Conservation (phyloP, 768 basidiomycete genomes). For the Hirschioporus abietinus region DNA sequence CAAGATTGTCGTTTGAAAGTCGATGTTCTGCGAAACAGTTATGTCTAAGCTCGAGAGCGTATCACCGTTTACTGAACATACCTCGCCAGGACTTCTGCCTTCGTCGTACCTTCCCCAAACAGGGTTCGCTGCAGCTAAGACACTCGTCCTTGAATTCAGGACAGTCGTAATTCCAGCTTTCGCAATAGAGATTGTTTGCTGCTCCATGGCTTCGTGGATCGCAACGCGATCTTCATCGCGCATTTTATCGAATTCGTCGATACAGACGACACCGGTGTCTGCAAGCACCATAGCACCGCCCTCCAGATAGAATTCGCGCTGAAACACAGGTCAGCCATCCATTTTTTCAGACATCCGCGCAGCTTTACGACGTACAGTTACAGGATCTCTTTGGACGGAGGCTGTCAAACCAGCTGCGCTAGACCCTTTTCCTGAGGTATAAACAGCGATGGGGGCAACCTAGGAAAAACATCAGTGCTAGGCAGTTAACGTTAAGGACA, state of each 20-base stretch:
- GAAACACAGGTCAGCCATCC: conserved; percentile 4
- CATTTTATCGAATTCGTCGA: conserved; percentile 99
- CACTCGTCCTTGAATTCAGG: conserved; percentile 91
- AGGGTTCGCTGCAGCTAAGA: conserved; percentile 95
- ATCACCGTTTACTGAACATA: conserved; percentile 22
- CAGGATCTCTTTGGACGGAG: conserved; percentile 89
- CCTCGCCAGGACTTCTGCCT: conserved; percentile 92
- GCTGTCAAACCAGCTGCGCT: conserved; percentile 98
- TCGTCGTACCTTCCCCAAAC: conserved; percentile 98
- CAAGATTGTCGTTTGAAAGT: conserved; percentile 96
- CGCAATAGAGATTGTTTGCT: conserved; percentile 98
- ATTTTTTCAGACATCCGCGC: not conserved
- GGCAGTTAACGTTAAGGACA: not conserved
- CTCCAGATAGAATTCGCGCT: conserved; percentile 99
- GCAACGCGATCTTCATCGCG: conserved; percentile 98
- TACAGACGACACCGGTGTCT: conserved; percentile 97
- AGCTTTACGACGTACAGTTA: conserved; percentile 57
- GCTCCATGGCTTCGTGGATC: conserved; percentile 99
- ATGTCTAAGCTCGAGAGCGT: not conserved
- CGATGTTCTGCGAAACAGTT: conserved; percentile 69
- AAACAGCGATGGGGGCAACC: conserved; percentile 97
- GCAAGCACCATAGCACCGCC: conserved; percentile 99
- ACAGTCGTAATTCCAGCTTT: conserved; percentile 99
- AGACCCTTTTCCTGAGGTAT: conserved; percentile 97
- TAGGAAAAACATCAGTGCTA: conserved; percentile 21